These are phyloP conservation scores for Xerocomus minutiporus DNA, from an alignment of 1,284 basidiomycete genomes.

Conservation along the genomic window DNA sequence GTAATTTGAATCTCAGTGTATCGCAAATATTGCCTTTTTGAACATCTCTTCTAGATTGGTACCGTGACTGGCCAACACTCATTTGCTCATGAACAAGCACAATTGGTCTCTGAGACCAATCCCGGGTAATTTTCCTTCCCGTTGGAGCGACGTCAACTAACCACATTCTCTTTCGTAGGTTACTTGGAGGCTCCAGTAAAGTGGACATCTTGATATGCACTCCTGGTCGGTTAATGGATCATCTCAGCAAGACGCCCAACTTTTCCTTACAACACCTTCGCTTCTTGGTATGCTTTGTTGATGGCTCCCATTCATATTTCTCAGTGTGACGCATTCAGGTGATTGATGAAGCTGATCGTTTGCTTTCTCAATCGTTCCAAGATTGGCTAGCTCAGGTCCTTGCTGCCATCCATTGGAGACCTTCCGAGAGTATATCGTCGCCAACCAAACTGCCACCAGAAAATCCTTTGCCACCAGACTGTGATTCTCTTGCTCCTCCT, in stretches of 20 bases:
- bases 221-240: conserved; percentile 92
- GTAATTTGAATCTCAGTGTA: conserved; percentile 38
- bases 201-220: conserved; percentile 95
- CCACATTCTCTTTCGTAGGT: conserved; percentile 33
- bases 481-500: conserved; percentile 60
- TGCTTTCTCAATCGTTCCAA: conserved; percentile 94
- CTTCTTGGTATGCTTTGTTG: conserved; percentile 60
- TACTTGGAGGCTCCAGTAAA: conserved; percentile 76
- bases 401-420: conserved; percentile 57
- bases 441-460: conserved; percentile 1
- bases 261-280: conserved; percentile 93
- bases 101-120: conserved; percentile 56
- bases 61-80: conserved; percentile 82
- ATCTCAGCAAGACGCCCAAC: conserved; percentile 81
- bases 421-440: conserved; percentile 8
- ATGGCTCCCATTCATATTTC: neutral
- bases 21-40: neutral
- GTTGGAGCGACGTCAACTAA: neutral
- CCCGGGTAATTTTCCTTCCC: conserved; percentile 37
- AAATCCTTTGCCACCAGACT: conserved; percentile 20
- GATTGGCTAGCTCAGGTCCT: conserved; percentile 88
- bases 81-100: conserved; percentile 76
- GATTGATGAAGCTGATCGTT: conserved; percentile 95
- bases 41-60: conserved; percentile 51
- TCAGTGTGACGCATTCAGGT: conserved; percentile 48